These are phyloP conservation scores for Arthroderma sp. DNA, from an alignment of 2,329 filamentous ascomycete genomes.

Conservation along the genomic window DNA sequence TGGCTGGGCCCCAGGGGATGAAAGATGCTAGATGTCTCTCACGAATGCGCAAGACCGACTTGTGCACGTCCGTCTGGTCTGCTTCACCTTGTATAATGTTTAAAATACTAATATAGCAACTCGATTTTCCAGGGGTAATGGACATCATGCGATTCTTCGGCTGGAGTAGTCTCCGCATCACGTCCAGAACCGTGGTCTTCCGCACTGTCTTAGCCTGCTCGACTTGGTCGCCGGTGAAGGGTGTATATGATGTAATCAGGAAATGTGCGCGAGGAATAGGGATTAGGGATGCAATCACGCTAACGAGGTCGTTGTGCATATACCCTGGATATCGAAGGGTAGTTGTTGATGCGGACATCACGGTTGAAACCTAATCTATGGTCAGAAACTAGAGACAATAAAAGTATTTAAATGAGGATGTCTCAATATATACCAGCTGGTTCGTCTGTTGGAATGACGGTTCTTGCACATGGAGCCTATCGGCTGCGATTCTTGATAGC, in stretches of 20 bases:
- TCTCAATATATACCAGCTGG: slow-evolving; percentile 55
- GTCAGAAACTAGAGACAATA: neutral
- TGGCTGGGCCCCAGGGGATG: slow-evolving; percentile 95
- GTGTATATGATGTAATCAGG: slow-evolving; percentile 95
- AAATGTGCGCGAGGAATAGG: slow-evolving; percentile 96
- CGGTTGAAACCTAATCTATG: slow-evolving; percentile 59
- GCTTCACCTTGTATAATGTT: slow-evolving; percentile 99
- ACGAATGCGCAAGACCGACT: slow-evolving; percentile 88
- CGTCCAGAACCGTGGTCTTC: slow-evolving; percentile 94
- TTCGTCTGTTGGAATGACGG: slow-evolving; percentile 97
- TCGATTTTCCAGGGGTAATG: slow-evolving; percentile 87
- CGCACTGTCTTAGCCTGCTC: slow-evolving; percentile 95
- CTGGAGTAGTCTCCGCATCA: slow-evolving; percentile 89
- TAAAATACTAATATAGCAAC: slow-evolving; percentile 96
- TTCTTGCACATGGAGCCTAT: slow-evolving; percentile 86
- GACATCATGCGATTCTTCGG: slow-evolving; percentile 99
- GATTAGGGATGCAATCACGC: slow-evolving; percentile 89
- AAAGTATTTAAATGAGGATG: neutral
- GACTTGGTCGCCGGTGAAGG: slow-evolving; percentile 90
- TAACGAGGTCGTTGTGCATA: slow-evolving; percentile 98
- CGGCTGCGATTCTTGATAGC: slow-evolving; percentile 82
- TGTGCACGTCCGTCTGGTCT: slow-evolving; percentile 94
- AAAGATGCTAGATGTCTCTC: slow-evolving; percentile 90
- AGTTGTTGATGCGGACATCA: slow-evolving; percentile 97
- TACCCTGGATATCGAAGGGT: slow-evolving; percentile 95